A percentile compares a stretch with the other conserved stretches of the same genome.
These are phyloP conservation scores for Lepraria neglecta DNA, from an alignment of 495 filamentous ascomycete species.

Conservation along the genomic window DNA sequence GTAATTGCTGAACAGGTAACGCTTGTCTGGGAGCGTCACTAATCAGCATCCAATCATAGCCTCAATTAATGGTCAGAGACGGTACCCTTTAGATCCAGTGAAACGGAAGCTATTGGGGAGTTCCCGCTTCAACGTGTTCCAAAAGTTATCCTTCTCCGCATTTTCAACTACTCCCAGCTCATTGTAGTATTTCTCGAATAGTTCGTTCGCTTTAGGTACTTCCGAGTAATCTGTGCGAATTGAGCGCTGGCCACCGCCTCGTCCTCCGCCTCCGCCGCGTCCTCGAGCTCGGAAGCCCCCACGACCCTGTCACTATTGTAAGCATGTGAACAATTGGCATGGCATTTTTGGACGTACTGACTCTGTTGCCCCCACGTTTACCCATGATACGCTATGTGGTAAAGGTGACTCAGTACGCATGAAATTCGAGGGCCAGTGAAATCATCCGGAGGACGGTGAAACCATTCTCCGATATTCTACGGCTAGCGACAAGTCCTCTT, in stretches of 20 bases:
- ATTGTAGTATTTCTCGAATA: conserved; percentile 80
- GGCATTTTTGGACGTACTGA: conserved; percentile 24
- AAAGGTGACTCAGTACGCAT: not conserved
- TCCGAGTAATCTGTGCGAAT: conserved; percentile 47
- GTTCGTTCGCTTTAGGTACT: conserved; percentile 63
- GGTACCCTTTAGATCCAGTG: conserved; percentile 78
- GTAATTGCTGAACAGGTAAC: conserved; percentile 71
- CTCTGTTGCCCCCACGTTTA: conserved; percentile 34
- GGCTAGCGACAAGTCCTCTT: not conserved
- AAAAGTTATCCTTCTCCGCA: conserved; percentile 70
- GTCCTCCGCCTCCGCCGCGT: conserved; percentile 31
- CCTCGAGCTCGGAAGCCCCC: conserved; percentile 21
- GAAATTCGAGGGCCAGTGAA: conserved; percentile 7
- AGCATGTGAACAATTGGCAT: not conserved
- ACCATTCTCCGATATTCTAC: not conserved
- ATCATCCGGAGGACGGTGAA: conserved; percentile 3
- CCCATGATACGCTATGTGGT: conserved; percentile 26
- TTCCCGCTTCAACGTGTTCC: conserved; percentile 69
- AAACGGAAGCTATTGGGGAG: conserved; percentile 96
- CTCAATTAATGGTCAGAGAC: not conserved
- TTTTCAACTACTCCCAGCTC: conserved; percentile 61
- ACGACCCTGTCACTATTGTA: not conserved
- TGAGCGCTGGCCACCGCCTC: conserved; percentile 30
- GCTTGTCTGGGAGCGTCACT: conserved; percentile 55
- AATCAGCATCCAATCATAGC: not conserved